Evolutionary conservation across 177 flowering plant genomes (phyloP).

Genomic region (Tripterygium wilfordii): DNA sequence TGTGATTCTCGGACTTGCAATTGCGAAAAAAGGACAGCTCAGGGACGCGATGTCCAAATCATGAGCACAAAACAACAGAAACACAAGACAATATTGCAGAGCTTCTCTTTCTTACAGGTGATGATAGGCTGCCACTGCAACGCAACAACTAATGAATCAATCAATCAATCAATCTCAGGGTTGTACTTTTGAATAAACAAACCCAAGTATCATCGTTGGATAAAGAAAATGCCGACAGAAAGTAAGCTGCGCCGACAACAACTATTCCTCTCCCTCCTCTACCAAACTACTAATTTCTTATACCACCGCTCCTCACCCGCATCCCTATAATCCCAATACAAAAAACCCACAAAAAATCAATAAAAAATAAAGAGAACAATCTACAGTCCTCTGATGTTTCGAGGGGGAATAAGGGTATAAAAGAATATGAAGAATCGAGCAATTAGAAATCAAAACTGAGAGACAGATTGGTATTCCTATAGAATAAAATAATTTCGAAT

Average conservation of each 20-base stretch:
- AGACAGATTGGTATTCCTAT: constrained; percentile 5
- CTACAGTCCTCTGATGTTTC: too few relatives aligned
- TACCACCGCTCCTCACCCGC: too few relatives aligned
- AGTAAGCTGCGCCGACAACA: constrained; percentile 62
- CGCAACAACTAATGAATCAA: background rate
- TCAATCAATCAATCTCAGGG: background rate
- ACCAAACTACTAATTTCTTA: constrained; percentile 7
- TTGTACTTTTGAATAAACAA: constrained; percentile 8
- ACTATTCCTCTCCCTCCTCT: background rate
- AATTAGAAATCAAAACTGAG: background rate
- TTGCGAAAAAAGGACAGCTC: background rate
- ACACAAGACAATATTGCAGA: too few relatives aligned
- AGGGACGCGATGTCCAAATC: too few relatives aligned
- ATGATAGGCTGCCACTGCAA: constrained; percentile 1
- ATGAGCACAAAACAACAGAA: background rate
- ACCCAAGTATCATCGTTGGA: constrained; percentile 21
- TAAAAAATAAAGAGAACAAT: too few relatives aligned
- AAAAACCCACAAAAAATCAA: too few relatives aligned
- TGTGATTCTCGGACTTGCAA: background rate
- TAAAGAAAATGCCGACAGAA: constrained; percentile 66
- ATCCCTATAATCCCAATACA: too few relatives aligned
- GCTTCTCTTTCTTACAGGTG: too few relatives aligned
- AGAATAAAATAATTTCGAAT: background rate
- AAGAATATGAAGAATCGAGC: background rate
- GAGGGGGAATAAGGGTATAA: too few relatives aligned